Evolutionary conservation across 108 stramenopile genomes (phyloP), one percentile per base, ranked within the genome.

Genomic region (Cyclotella baltica): DNA sequence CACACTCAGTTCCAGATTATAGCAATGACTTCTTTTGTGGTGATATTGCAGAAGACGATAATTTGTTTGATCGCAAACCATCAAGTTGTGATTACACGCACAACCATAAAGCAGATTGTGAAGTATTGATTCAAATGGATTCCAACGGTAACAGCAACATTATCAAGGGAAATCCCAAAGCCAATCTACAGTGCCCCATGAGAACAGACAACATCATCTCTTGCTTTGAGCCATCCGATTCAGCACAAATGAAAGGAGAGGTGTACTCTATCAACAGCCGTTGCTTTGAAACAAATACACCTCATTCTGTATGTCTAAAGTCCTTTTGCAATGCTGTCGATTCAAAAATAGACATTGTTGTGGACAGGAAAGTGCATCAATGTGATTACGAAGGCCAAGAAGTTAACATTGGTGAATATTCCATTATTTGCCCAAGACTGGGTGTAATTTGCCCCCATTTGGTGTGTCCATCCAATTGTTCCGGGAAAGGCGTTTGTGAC

Each of bases 21-120:
- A 78, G 80, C 35, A 57, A 29, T 36, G 84, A 77, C 30, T 82
- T 82, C 76, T 85, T 78, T 38, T 85, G 84, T 47, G 72, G 47
- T 40, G 74, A 85, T 58, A 3, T 65, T 19, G 34, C 52, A 23
- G 58, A 66, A 35, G 73, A 29, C 22, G 61, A 34, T 30, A 28
- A 31, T 5, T 38, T 57, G 15, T 31, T 48, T 53, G 55, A 79
- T 36, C 78, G 37, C 4, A 37, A 76, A 33, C 82, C 82, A 8
- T 71, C 75, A 55, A 75, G 80, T 56, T 84, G 83, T 48, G 83
- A 84, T 63, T 81, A 81, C 36, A 81, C 83, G 34, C 83, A 84
- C 30, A 84, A 76, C 33, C 80, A 81, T 62, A 84, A 84, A 53
- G 83, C 83, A 50, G 71, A 68, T 30, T 83, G 82, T 46, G 58